Conservation (phyloP, 2,329 filamentous ascomycete genomes). For the Colletotrichum cereale region DNA sequence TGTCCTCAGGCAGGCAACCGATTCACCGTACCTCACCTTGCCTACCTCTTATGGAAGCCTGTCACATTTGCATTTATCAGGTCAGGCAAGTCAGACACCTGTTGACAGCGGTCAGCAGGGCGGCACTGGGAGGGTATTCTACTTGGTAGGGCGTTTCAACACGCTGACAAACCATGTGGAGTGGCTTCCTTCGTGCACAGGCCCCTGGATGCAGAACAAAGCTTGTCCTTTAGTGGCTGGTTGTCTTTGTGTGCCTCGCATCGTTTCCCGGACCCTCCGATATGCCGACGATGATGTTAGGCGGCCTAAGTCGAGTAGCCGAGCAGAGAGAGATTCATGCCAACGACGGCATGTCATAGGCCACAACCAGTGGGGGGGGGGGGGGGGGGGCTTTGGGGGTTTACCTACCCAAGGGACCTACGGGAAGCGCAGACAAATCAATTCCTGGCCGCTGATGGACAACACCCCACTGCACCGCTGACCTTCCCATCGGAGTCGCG, state of each 20-base stretch:
- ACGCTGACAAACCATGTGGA: neutral
- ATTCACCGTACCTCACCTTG: neutral
- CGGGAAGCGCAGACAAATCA: conserved; percentile 18
- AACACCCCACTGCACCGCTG: conserved; percentile 25
- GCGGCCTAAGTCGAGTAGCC: conserved; percentile 10
- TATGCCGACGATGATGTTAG: neutral
- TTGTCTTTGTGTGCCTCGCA: conserved; percentile 28
- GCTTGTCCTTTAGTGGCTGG: conserved; percentile 11
- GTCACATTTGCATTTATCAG: neutral
- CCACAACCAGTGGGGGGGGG: conserved; percentile 6
- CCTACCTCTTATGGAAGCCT: too few species aligned
- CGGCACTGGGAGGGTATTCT: too few species aligned
- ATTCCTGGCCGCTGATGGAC: conserved; percentile 19
- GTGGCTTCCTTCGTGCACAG: neutral
- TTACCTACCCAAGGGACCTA: too few species aligned
- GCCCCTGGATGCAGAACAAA: conserved; percentile 24
- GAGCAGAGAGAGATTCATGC: conserved; percentile 18
- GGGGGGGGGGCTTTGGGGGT: neutral
- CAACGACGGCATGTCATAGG: conserved; percentile 20
- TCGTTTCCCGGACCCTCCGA: neutral
- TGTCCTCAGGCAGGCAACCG: conserved; percentile 32
- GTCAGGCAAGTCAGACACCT: neutral
- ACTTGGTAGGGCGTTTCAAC: neutral
- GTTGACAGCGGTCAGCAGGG: neutral
- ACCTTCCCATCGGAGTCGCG: conserved; percentile 30